These are phyloP conservation scores for Actinomortierella ambigua DNA, from an alignment of 371 early-diverging fungal genomes.

Conservation along the genomic window DNA sequence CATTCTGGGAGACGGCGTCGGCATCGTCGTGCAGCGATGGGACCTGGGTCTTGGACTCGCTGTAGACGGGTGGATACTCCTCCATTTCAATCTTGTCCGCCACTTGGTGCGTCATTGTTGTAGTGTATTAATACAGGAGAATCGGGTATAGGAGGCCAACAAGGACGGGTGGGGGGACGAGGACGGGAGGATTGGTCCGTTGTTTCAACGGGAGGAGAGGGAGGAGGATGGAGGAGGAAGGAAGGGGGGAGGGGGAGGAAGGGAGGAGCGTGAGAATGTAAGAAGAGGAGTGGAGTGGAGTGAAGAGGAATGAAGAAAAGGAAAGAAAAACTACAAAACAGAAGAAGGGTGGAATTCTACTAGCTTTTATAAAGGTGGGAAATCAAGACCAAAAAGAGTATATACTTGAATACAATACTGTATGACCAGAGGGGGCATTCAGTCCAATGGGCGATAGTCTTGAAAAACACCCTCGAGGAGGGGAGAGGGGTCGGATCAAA, in stretches of 20 bases:
- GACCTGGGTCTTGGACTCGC: constrained; percentile 4
- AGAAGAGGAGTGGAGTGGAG: not conserved
- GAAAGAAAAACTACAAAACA: constrained; percentile 1
- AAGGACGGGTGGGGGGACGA: not conserved
- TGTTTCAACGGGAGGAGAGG: not conserved
- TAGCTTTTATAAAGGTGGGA: too few species aligned
- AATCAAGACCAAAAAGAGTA: too few species aligned
- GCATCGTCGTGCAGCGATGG: constrained; percentile 18
- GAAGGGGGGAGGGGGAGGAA: not conserved
- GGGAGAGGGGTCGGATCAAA: too few species aligned
- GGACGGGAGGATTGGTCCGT: not conserved
- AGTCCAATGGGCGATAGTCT: too few species aligned
- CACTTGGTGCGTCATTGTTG: constrained; percentile 8
- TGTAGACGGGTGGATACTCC: constrained; percentile 10
- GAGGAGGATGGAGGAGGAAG: not conserved
- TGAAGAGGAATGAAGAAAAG: not conserved
- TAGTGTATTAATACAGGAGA: constrained; percentile 1
- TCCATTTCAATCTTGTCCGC: constrained; percentile 32
- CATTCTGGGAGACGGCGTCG: constrained; percentile 4
- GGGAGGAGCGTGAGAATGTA: not conserved
- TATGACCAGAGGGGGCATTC: too few species aligned
- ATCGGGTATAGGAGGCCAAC: not conserved
- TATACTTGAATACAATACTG: too few species aligned
- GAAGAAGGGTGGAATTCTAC: not conserved
- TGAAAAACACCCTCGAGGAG: too few species aligned